phyloP scores from a whole-genome alignment of 2,329 filamentous ascomycete genomes.

The Mariannaea elegans region DNA sequence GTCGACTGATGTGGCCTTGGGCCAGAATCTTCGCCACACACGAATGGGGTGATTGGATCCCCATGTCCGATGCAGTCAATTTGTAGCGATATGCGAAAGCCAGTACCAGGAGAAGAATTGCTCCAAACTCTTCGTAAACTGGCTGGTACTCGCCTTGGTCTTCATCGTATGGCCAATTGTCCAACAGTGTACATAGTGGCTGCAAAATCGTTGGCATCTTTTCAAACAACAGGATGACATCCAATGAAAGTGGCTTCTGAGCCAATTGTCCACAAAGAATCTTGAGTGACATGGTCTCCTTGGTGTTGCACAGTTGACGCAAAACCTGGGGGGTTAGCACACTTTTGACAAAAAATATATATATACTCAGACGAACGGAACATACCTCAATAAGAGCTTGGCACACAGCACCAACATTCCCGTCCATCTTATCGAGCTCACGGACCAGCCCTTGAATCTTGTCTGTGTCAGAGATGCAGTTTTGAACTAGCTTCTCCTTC shows the following conservation, averaged over 20 bases:
- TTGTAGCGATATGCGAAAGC: conserved; percentile 81
- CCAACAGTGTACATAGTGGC: conserved; percentile 78
- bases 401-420: conserved; percentile 87
- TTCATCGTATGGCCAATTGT: conserved; percentile 83
- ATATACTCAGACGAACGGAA: neutral
- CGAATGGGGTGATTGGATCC: conserved; percentile 65
- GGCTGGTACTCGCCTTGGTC: conserved; percentile 87
- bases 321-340: conserved; percentile 62
- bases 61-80: conserved; percentile 71
- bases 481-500: conserved; percentile 80
- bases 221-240: conserved; percentile 80
- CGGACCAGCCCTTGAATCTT: conserved; percentile 79
- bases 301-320: conserved; percentile 72
- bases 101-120: conserved; percentile 76
- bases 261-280: conserved; percentile 77
- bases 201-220: conserved; percentile 74
- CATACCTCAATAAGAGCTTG: conserved; percentile 77
- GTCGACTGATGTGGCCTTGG: conserved; percentile 64
- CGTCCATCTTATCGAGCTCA: conserved; percentile 89
- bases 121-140: conserved; percentile 86
- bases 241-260: conserved; percentile 74
- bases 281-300: conserved; percentile 84
- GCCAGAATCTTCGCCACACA: conserved; percentile 75
- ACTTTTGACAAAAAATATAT: neutral
- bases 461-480: conserved; percentile 80